These are phyloP conservation scores for Aspergillus diversus DNA, from an alignment of 495 filamentous ascomycete species.

Conservation along the genomic window DNA sequence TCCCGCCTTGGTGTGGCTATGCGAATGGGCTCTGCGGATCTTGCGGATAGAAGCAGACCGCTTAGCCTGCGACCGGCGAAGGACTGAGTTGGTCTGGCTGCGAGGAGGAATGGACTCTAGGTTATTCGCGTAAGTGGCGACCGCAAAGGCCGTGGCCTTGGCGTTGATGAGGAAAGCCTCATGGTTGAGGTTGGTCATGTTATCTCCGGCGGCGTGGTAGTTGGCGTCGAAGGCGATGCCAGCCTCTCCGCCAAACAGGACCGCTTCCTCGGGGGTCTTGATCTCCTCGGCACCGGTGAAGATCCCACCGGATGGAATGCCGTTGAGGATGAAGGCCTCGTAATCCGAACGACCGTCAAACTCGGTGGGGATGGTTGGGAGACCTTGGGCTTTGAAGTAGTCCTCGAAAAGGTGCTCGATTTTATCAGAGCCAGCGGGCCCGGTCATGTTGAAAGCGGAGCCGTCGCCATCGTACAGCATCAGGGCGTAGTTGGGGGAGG, in stretches of 20 bases:
- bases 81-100: conserved; percentile 10
- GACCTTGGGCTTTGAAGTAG: conserved; percentile 53
- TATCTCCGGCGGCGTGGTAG: conserved; percentile 65
- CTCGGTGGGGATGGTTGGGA: conserved; percentile 51
- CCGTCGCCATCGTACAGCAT: conserved; percentile 76
- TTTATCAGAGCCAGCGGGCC: conserved; percentile 64
- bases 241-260: conserved; percentile 61
- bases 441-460: conserved; percentile 59
- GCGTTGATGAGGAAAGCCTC: conserved; percentile 64
- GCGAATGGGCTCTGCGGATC: conserved; percentile 22
- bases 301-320: conserved; percentile 66
- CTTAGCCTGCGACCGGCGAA: neutral
- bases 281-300: conserved; percentile 70
- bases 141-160: conserved; percentile 63
- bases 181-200: conserved; percentile 59
- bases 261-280: conserved; percentile 63
- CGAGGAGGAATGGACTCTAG: conserved; percentile 49
- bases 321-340: conserved; percentile 64
- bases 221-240: conserved; percentile 63
- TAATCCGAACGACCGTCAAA: conserved; percentile 74
- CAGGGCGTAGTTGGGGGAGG: conserved; percentile 69
- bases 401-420: conserved; percentile 66
- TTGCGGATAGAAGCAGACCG: neutral
- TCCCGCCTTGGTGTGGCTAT: neutral
- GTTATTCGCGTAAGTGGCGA: conserved; percentile 63